phyloP scores from a whole-genome alignment of 2,329 filamentous ascomycete species.

The Aspergillus sp. region DNA sequence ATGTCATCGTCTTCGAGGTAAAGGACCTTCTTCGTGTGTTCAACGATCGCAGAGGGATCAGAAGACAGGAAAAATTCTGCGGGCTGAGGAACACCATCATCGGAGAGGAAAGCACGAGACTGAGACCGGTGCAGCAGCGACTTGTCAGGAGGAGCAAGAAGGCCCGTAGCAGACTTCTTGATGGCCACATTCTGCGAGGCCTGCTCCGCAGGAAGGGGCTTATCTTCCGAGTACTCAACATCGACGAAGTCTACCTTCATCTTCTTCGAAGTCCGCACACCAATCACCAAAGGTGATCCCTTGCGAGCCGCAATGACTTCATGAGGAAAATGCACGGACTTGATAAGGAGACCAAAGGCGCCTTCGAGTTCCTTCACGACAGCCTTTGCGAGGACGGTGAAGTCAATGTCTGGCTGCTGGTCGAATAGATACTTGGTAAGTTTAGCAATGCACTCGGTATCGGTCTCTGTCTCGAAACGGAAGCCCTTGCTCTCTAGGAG shows the following conservation, averaged over 20 bases:
- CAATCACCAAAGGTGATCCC: slow-evolving; percentile 94
- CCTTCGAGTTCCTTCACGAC: slow-evolving; percentile 98
- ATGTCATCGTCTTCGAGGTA: slow-evolving; percentile 99
- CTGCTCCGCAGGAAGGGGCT: slow-evolving; percentile 80
- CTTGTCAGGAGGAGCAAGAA: slow-evolving; percentile 90
- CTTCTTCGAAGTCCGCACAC: slow-evolving; percentile 93
- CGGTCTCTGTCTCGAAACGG: slow-evolving; percentile 98
- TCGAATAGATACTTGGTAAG: slow-evolving; percentile 97
- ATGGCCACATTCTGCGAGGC: slow-evolving; percentile 94
- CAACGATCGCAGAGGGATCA: slow-evolving; percentile 94
- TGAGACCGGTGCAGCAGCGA: slow-evolving; percentile 96
- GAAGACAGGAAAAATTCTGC: slow-evolving; percentile 99
- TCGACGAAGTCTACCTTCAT: slow-evolving; percentile 99
- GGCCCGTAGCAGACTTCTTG: slow-evolving; percentile 72
- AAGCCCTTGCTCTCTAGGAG: slow-evolving; percentile 91
- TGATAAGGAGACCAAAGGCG: slow-evolving; percentile 93
- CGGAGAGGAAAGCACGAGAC: slow-evolving; percentile 96
- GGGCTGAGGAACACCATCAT: slow-evolving; percentile 95
- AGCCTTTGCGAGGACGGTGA: slow-evolving; percentile 93
- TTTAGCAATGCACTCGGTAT: slow-evolving; percentile 99
- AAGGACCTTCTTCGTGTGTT: slow-evolving; percentile 99
- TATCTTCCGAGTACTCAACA: slow-evolving; percentile 90
- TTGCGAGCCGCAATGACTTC: slow-evolving; percentile 97
- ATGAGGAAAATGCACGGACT: slow-evolving; percentile 97
- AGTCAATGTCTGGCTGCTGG: slow-evolving; percentile 86